phyloP scores from a whole-genome alignment of 2,329 filamentous ascomycete species.

The Thielaviopsis ethacetica region DNA sequence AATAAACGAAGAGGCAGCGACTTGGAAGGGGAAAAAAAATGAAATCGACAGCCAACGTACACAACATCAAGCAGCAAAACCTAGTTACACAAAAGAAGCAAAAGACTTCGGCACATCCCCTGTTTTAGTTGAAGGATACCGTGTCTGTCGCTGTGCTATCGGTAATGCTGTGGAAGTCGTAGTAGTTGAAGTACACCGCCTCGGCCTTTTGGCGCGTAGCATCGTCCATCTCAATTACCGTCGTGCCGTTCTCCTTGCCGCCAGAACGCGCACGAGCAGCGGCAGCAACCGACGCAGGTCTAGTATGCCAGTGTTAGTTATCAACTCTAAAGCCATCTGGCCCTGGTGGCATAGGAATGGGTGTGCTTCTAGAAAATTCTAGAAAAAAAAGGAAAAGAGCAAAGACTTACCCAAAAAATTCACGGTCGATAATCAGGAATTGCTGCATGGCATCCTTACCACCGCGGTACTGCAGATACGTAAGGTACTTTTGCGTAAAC shows the following conservation, averaged over 20 bases:
- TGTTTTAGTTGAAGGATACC: slow-evolving; percentile 32
- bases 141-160: slow-evolving; percentile 31
- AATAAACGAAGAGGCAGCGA: no score
- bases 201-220: slow-evolving; percentile 34
- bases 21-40: no score
- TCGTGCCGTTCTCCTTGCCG: slow-evolving; percentile 30
- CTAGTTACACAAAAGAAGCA: no score
- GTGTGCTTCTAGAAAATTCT: no score
- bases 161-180: slow-evolving; percentile 33
- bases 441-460: slow-evolving; percentile 72
- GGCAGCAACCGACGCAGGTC: slow-evolving; percentile 30
- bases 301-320: slow-evolving; percentile 16
- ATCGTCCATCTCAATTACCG: slow-evolving; percentile 32
- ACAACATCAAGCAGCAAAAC: no score
- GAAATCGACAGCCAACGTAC: no score
- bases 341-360: background rate
- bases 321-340: background rate
- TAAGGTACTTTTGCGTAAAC: slow-evolving; percentile 62
- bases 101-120: background rate
- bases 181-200: slow-evolving; percentile 33
- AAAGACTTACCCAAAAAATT: slow-evolving; percentile 63
- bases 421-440: slow-evolving; percentile 66
- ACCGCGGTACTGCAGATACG: slow-evolving; percentile 69
- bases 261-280: slow-evolving; percentile 22
- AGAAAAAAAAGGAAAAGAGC: background rate